These are phyloP conservation scores for Pisolithus orientalis DNA, from an alignment of 768 basidiomycete species.

Conservation along the genomic window DNA sequence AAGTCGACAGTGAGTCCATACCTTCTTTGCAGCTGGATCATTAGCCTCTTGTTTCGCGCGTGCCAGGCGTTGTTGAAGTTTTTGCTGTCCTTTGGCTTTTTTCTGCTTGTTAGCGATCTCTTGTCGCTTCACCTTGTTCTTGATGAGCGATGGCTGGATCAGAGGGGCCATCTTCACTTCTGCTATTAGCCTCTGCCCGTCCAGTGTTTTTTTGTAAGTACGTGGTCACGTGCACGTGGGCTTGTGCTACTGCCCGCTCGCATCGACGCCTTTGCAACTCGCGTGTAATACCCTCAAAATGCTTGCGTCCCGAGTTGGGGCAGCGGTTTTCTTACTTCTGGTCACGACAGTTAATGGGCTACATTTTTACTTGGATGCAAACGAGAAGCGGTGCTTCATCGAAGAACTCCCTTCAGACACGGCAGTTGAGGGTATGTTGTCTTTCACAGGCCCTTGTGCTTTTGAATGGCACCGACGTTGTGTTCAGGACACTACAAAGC, in stretches of 20 bases:
- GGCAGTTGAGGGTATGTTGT: constrained; percentile 77
- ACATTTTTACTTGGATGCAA: constrained; percentile 95
- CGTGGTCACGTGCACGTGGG: not conserved
- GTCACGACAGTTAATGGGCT: constrained; percentile 59
- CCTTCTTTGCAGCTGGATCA: constrained; percentile 76
- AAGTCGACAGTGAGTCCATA: constrained; percentile 27
- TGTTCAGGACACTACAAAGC: constrained; percentile 83
- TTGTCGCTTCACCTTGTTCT: constrained; percentile 86
- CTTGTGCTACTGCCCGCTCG: not conserved
- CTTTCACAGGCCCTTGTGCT: not conserved
- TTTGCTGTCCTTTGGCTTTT: constrained; percentile 72
- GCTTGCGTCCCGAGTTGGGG: constrained; percentile 17
- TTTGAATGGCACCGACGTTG: not conserved
- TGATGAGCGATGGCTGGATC: constrained; percentile 64
- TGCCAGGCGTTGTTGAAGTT: constrained; percentile 75
- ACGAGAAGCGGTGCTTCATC: constrained; percentile 91
- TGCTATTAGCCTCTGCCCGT: not conserved
- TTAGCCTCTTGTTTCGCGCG: constrained; percentile 69
- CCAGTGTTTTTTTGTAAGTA: too few relatives aligned
- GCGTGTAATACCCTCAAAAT: constrained; percentile 17
- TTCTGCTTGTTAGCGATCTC: constrained; percentile 68
- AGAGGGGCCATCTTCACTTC: constrained; percentile 45
- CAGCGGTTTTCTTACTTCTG: constrained; percentile 27
- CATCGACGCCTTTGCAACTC: not conserved
- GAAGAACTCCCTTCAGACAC: constrained; percentile 95